Conservation (phyloP, 2,329 filamentous ascomycete genomes). For the Mycosphaerella arachidis region DNA sequence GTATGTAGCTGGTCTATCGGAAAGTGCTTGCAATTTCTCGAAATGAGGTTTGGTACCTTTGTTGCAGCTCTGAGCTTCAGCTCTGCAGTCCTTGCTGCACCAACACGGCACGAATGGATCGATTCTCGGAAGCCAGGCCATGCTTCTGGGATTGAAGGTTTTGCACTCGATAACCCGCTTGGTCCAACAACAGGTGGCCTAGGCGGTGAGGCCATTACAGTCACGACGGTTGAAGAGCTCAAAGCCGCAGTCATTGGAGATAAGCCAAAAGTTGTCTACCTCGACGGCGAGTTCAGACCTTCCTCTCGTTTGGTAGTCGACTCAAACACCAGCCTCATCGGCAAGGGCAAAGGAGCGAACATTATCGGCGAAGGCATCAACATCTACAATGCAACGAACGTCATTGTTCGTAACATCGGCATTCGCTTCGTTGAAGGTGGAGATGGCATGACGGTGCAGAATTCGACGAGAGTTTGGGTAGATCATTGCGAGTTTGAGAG, state of each 20-base stretch:
- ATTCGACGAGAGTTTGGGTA: constrained; percentile 46
- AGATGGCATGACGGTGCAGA: constrained; percentile 44
- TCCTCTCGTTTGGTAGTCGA: constrained; percentile 42
- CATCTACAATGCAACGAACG: constrained; percentile 36
- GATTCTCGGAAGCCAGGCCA: background rate
- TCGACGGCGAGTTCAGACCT: constrained; percentile 42
- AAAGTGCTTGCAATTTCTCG: background rate
- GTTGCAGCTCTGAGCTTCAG: background rate
- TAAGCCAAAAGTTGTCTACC: constrained; percentile 40
- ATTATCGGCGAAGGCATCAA: constrained; percentile 38
- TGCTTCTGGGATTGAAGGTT: constrained; percentile 12
- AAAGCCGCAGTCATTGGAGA: constrained; percentile 43
- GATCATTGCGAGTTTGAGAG: constrained; percentile 48
- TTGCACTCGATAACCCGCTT: constrained; percentile 23
- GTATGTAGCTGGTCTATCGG: background rate
- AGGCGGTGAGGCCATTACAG: constrained; percentile 34
- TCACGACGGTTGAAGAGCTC: constrained; percentile 38
- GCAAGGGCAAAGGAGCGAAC: constrained; percentile 34
- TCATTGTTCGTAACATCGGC: constrained; percentile 40
- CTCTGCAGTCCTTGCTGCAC: background rate
- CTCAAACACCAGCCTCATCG: constrained; percentile 45
- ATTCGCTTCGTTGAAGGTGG: constrained; percentile 37
- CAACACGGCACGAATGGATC: background rate
- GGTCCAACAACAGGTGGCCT: constrained; percentile 37
- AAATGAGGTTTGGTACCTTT: background rate